phyloP scores from a whole-genome alignment of 495 filamentous ascomycete species.

The Penicillium turbatum region DNA sequence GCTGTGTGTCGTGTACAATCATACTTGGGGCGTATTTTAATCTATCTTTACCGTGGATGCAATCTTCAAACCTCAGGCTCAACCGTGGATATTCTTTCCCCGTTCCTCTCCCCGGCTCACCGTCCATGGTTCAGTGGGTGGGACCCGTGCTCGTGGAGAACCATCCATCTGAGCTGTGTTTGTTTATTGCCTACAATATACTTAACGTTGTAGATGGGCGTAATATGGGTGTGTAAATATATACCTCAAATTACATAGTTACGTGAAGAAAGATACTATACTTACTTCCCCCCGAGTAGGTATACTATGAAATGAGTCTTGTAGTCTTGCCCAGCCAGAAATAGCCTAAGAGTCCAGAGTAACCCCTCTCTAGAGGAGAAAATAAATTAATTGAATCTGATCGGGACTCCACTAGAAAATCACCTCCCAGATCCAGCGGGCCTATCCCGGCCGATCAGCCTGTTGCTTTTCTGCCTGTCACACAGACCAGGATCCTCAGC shows the following conservation, averaged over 20 bases:
- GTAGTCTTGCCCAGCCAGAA: neutral
- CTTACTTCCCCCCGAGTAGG: too few relatives aligned
- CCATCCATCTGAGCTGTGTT: neutral
- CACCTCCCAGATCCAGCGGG: conserved; percentile 14
- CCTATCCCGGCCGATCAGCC: conserved; percentile 27
- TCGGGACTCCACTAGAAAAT: conserved; percentile 12
- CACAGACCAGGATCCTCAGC: conserved; percentile 31
- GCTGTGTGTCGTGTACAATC: neutral
- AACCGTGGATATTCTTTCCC: neutral
- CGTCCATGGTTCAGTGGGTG: conserved; percentile 20
- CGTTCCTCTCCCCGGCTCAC: conserved; percentile 2
- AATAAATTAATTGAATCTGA: conserved; percentile 12
- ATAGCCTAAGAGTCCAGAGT: conserved; percentile 5
- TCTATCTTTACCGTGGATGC: neutral
- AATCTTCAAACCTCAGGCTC: neutral
- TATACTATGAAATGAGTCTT: neutral
- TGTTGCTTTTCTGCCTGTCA: conserved; percentile 20
- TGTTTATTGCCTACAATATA: neutral
- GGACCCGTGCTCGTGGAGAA: conserved; percentile 12
- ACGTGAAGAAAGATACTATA: too few relatives aligned
- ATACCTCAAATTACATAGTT: too few relatives aligned
- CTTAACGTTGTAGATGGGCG: too few relatives aligned
- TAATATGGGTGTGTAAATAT: too few relatives aligned
- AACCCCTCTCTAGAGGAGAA: neutral
- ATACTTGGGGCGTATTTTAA: neutral